Base-by-base conservation (phyloP, 192 early-diverging fungal genomes). In the Backusella sp. region DNA sequence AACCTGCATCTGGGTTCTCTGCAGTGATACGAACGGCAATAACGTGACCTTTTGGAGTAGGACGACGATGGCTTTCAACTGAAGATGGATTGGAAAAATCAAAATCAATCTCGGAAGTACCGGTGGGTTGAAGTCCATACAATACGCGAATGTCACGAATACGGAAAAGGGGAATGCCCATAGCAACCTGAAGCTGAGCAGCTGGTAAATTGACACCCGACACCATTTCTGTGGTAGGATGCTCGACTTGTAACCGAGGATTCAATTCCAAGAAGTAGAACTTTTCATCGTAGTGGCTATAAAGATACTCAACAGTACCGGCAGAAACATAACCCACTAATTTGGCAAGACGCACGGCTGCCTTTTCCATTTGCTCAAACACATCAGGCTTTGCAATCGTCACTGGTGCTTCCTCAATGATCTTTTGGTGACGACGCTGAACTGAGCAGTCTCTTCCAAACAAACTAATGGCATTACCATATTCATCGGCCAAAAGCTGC, bases 371-470 rank as follows among this genome's bases (percentile, higher is more conserved):
- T 46, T 89, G 75, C 76, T 92, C 88, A 73, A 94, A 94, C 1
- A 90, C 88, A 36, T 93, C 90, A 66, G 87, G 80, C 84, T 90
- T 80, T 84, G 95, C 91, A 75, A 94, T 93, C 37, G 87, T 95
- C 35, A 99, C 95, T 2, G 96, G 96, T 4, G 97, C 97, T 83
- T 98, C 97, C 80, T 99, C 96, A 59, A 99, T 93, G 80, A 99
- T 99, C 88, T 99, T 99, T 87, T 99, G 97, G 79, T 99, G 97
- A 42, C 97, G 90, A 72, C 97, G 89, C 88, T 99, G 97, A 5
- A 98, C 96, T 4, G 96, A 97, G 78, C 96, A 99, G 83, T 99
- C 97, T 62, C 97, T 91, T 30, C 97, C 97, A 88, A 99, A 99
- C 79, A 99, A 88, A 19, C 96, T 96, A 80, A 99, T 98, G 7